Evolutionary conservation across 345 rosid genomes (phyloP).

Genomic region (Microthlaspi erraticum): DNA sequence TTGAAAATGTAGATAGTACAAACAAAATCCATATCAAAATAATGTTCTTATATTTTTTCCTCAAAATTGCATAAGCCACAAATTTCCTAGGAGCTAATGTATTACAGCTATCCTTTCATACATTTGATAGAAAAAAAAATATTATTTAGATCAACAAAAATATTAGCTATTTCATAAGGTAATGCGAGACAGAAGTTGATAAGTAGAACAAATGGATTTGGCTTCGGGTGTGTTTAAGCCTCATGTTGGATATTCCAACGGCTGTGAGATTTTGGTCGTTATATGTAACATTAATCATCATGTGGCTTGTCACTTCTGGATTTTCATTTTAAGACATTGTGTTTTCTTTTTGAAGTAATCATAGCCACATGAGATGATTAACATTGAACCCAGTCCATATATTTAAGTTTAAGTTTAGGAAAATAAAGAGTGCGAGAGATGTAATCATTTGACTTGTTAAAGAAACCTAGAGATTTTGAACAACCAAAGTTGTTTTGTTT

Average conservation of each 20-base stretch:
- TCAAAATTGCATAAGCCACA: conserved; percentile 29
- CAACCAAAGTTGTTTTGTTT: not conserved
- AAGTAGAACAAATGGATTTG: conserved; percentile 27
- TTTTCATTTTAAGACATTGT: not conserved
- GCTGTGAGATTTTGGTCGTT: conserved; percentile 26
- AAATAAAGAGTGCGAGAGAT: no score
- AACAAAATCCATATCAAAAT: not conserved
- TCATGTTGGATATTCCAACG: conserved; percentile 22
- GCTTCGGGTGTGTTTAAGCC: conserved; percentile 24
- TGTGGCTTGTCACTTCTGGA: conserved; percentile 23
- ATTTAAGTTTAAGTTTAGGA: no score
- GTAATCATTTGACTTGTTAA: no score
- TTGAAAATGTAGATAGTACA: not conserved
- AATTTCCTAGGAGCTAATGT: not conserved
- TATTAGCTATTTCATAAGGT: not conserved
- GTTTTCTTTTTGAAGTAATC: not conserved
- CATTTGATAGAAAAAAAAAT: not conserved
- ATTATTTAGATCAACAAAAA: not conserved
- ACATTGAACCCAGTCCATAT: not conserved
- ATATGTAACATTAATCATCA: conserved; percentile 28
- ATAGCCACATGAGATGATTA: conserved; percentile 6
- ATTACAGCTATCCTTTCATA: not conserved
- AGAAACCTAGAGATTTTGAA: not conserved
- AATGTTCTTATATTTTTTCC: conserved; percentile 4
- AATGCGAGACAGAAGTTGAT: conserved; percentile 37